Evolutionary conservation across 306 rosid species (phyloP), one percentile per base, ranked within the genome.

Genomic region (Begonia peltatifolia): DNA sequence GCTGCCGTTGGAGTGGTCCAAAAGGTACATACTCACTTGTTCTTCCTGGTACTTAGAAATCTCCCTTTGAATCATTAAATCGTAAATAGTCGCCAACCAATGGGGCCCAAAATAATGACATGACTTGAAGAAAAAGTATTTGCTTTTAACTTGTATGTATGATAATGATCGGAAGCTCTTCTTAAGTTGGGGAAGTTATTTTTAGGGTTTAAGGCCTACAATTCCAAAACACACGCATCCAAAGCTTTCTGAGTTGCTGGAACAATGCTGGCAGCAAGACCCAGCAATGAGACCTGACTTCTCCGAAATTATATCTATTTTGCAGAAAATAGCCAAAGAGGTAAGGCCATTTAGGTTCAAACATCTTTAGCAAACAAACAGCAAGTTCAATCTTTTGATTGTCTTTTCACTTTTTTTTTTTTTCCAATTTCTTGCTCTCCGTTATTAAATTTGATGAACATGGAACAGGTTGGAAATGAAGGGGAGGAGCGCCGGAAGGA

Each of bases 1-100:
- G 96, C 96, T 52, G 96, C 96, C 56, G 82, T 83, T 51, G 96
- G 96, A 63, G 96, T 87, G 42, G 89, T 83, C 58, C 94, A 83
- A 54, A 80, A 72, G 90, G 96, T 87, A 70, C 20, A 55, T 16
- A 14, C 13, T 9, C 22, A 43, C 35, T 25, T 6, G 2, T 25
- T 17, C 18, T 17, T 17, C 18, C 18, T 17, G 18, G 18, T 17
- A 17, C 18, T 17, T 17, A 17, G 18, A 25, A 25, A 25, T 25
- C 35, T 25, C 35, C 2, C 35, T 25, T 1, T 25, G 0, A 25
- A 25, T 25, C 35, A 25, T 25, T 25, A 25, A 25, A 25, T 6
- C 35, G 6, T 1, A 25, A 25, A 25, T 6, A 64, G 41, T 48
- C 4, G 35, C 35, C 35, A 25, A 3, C 35, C 4, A 5, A 2